Evolutionary conservation across 106 monocot genomes (phyloP), one percentile per base, ranked within the genome.

Genomic region (Dioscorea zingiberensis): DNA sequence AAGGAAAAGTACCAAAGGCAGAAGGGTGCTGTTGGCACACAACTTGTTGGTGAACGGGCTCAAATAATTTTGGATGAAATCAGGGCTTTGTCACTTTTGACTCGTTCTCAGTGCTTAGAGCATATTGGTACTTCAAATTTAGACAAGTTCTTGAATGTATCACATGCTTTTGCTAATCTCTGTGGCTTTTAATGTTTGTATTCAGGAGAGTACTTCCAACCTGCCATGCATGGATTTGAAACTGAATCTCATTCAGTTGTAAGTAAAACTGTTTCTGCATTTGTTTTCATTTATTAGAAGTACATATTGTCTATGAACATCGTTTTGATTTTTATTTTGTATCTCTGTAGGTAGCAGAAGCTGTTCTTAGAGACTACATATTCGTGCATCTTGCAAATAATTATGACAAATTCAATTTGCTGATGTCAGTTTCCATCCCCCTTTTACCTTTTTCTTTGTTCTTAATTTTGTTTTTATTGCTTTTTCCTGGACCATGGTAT

Each of bases 21-120:
- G 55, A 88, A 82, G 38, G 97, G 97, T 65, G 76, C 78, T 72
- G 88, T 98, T 70, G 86, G 86, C 32, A 88, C 87, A 38, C 88
- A 88, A 72, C 80, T 91, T 17, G 77, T 86, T 76, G 79, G 87
- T 58, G 95, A 97, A 82, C 88, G 97, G 71, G 83, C 88, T 67
- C 81, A 89, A 60, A 98, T 92, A 66, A 92, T 98, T 81, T 76
- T 98, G 45, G 85, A 98, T 58, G 97, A 98, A 77, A 54, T 88
- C 17, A 83, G 70, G 57, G 69, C 71, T 51, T 67, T 88, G 48
- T 85, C 87, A 30, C 81, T 92, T 75, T 81, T 73, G 10, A 84
- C 88, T 25, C 78, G 76, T 27, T 17, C 13, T 27, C 66, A 98
- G 48, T 98, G 92, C 65, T 75, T 98, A 61, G 67, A 75, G 23